These are phyloP conservation scores for Jatropha podagrica DNA, from an alignment of 441 rosid species.

Conservation along the genomic window DNA sequence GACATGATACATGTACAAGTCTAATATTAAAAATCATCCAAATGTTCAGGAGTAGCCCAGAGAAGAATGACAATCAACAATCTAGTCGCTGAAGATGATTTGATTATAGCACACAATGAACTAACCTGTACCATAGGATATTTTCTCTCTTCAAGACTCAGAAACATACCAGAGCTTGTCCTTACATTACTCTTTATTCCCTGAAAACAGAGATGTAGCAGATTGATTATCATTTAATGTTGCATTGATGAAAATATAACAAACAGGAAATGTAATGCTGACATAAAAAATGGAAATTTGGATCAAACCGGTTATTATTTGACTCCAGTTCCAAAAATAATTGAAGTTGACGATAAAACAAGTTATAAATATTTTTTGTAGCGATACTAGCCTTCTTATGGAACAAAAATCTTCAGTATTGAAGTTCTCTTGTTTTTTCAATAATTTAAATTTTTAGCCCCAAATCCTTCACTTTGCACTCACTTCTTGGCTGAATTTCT, in stretches of 20 bases:
- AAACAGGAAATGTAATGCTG: not conserved
- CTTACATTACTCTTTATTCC: conserved; percentile 90
- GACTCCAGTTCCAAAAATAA: not conserved
- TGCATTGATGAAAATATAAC: not conserved
- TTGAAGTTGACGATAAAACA: not conserved
- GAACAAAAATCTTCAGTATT: not conserved
- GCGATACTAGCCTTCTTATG: not conserved
- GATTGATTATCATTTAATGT: conserved; percentile 11
- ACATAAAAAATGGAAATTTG: not conserved
- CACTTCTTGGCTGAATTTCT: not conserved
- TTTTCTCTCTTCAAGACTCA: conserved; percentile 58
- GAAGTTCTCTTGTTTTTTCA: not conserved
- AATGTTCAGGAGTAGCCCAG: conserved; percentile 14
- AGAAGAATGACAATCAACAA: conserved; percentile 11
- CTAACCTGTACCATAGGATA: conserved; percentile 83
- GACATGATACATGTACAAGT: not conserved
- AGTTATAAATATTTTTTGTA: not conserved
- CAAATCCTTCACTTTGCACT: not conserved
- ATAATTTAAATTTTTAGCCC: not conserved
- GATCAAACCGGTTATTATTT: not conserved
- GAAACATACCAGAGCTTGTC: conserved; percentile 98
- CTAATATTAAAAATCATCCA: not conserved
- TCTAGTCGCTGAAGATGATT: conserved; percentile 8
- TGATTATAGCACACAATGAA: conserved; percentile 7
- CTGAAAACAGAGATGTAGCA: conserved; percentile 34